phyloP scores from a whole-genome alignment of 306 rosid species.

The Sphenostylis stenocarpa region DNA sequence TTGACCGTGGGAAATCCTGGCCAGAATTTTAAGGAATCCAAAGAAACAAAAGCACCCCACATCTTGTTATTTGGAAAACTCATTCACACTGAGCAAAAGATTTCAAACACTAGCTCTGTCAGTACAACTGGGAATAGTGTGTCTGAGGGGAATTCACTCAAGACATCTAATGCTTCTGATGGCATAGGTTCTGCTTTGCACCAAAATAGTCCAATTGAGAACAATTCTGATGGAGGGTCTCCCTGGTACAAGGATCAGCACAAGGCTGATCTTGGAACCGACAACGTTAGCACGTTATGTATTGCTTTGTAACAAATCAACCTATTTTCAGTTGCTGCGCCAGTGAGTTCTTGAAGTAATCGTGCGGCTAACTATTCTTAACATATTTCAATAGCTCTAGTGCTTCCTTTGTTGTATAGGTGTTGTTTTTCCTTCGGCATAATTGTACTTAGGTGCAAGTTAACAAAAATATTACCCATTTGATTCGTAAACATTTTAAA shows the following conservation, averaged over 20 bases:
- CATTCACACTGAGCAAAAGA: slow-evolving; percentile 60
- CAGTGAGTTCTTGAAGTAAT: slow-evolving; percentile 69
- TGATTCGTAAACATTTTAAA: slow-evolving; percentile 21
- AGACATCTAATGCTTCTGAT: slow-evolving; percentile 58
- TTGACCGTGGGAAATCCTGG: slow-evolving; percentile 55
- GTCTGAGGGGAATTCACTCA: slow-evolving; percentile 53
- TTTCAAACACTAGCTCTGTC: slow-evolving; percentile 52
- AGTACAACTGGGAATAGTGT: slow-evolving; percentile 52
- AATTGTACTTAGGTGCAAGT: slow-evolving; percentile 48
- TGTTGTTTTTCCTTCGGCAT: slow-evolving; percentile 27
- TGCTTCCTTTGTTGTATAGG: slow-evolving; percentile 47
- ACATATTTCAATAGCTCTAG: slow-evolving; percentile 38
- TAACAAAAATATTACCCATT: slow-evolving; percentile 47
- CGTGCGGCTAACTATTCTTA: slow-evolving; percentile 46
- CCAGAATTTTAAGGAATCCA: slow-evolving; percentile 52
- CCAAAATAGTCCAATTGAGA: slow-evolving; percentile 57
- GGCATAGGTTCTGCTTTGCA: slow-evolving; percentile 55
- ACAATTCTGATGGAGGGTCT: slow-evolving; percentile 78
- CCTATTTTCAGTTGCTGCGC: slow-evolving; percentile 28
- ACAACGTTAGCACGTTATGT: slow-evolving; percentile 52
- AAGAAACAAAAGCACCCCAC: slow-evolving; percentile 58
- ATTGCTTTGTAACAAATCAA: slow-evolving; percentile 43
- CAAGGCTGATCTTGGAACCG: slow-evolving; percentile 47
- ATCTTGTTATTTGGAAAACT: slow-evolving; percentile 83
- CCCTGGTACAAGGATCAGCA: slow-evolving; percentile 62